Evolutionary conservation across 2,329 filamentous ascomycete genomes (phyloP), one percentile per base, ranked within the genome.

Genomic region (Sporothrix pseudoabietina): DNA sequence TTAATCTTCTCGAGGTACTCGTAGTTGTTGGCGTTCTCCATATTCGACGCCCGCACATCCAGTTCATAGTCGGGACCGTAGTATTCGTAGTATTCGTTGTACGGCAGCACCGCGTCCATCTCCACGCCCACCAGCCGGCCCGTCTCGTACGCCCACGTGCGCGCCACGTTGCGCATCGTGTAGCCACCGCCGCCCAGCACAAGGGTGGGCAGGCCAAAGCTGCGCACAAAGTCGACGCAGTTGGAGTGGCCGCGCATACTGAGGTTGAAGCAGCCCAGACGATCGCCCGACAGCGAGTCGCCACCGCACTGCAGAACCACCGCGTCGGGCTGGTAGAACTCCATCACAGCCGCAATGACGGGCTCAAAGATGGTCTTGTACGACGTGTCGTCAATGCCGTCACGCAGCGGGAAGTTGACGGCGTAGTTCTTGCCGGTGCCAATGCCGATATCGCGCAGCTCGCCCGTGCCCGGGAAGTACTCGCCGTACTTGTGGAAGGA

Each of bases 71-170:
- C 94, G 7, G 92, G 92, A 16, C 92, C 93, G 81, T 98, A 99
- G 79, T 97, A 97, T 86, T 96, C 89, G 80, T 98, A 98, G 82
- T 98, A 98, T 84, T 98, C 95, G 76, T 97, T 98, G 82, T 94
- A 98, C 0, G 95, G 95, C 55, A 98, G 86, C n/a, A 92, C 90
- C 5, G 91, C 87, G 12, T 89, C 87, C 87, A 98, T 93, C 41
- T 93, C 87, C 74, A 94, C 89, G 39, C 93, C 93, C 26, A 98
- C 93, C 9, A 98, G 87, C 74, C 94, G 88, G 76, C 95, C 95
- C 1, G 96, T 99, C 83, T 99, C 96, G 80, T 95, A 97, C 7
- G 94, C 94, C 96, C 96, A 99, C 5, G 95, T 96, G 69, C 96
- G 92, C 22, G 96, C 95, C 12, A 99, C 96, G 77, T 99, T 99